Percentiles rank a stretch among this genome's conserved stretches.
Conservation (phyloP, 805 yeast species). For the Pichia scutulata region DNA sequence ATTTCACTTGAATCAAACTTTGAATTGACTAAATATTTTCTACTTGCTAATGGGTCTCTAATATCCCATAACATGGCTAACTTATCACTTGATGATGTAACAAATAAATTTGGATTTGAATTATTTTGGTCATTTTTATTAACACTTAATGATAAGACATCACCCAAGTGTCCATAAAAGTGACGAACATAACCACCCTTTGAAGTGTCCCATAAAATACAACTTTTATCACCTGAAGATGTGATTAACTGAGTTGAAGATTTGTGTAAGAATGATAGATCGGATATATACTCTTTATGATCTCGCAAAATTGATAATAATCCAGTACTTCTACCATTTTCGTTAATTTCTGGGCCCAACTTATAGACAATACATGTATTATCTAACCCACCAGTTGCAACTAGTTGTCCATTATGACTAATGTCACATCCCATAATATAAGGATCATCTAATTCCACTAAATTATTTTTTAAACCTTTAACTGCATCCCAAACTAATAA, state of each 20-base stretch:
- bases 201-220: conserved; percentile 71
- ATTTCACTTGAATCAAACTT: conserved; percentile 55
- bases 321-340: conserved; percentile 12
- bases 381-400: conserved; percentile 79
- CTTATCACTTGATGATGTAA: conserved; percentile 65
- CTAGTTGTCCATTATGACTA: conserved; percentile 55
- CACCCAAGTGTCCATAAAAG: conserved; percentile 64
- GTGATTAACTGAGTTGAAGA: conserved; percentile 49
- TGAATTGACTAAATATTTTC: conserved; percentile 43
- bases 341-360: conserved; percentile 16
- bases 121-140: conserved; percentile 14
- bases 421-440: conserved; percentile 76
- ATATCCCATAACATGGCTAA: conserved; percentile 60
- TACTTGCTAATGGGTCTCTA: conserved; percentile 33
- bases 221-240: conserved; percentile 76
- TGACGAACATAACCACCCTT: conserved; percentile 47
- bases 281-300: conserved; percentile 76
- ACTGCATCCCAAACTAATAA: conserved; percentile 76
- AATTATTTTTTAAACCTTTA: conserved; percentile 62
- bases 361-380: conserved; percentile 69
- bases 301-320: conserved; percentile 58
- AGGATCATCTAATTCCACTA: conserved; percentile 63
- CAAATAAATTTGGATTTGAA: conserved; percentile 31
- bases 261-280: conserved; percentile 53
- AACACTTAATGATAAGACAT: conserved; percentile 46